A percentile compares a stretch with the other conserved stretches of the same genome.
These are phyloP conservation scores for Protostelium mycophagum DNA, from an alignment of 78 protist genomes.

Conservation along the genomic window DNA sequence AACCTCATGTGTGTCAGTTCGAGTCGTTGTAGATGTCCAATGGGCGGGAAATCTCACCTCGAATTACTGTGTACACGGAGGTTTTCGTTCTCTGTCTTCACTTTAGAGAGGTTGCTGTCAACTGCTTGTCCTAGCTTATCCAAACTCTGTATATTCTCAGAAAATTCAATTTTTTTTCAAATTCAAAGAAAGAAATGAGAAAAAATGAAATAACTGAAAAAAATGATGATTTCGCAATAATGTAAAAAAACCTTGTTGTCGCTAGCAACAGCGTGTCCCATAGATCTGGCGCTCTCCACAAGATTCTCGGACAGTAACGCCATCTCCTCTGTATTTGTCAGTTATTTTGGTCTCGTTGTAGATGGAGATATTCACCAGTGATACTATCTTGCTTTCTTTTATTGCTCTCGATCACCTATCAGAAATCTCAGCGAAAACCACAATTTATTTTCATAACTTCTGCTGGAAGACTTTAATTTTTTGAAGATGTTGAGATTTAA, in stretches of 20 bases:
- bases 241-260: slow-evolving; percentile 1
- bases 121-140: background rate
- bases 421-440: no score
- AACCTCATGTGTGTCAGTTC: background rate
- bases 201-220: no score
- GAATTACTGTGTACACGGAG: background rate
- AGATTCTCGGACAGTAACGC: background rate
- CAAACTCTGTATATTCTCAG: no score
- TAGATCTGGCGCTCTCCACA: background rate
- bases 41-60: background rate
- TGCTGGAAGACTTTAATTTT: no score
- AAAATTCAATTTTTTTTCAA: no score
- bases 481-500: no score
- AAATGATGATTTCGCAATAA: no score
- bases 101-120: background rate
- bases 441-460: no score
- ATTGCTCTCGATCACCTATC: background rate
- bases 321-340: background rate
- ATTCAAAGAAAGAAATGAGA: no score
- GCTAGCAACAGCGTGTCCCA: background rate
- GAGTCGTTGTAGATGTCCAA: no score
- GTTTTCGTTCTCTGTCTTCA: background rate
- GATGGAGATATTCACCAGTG: background rate
- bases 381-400: background rate
- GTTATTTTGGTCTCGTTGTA: no score